phyloP scores from a whole-genome alignment of 441 rosid species.

The Populus hybrid region DNA sequence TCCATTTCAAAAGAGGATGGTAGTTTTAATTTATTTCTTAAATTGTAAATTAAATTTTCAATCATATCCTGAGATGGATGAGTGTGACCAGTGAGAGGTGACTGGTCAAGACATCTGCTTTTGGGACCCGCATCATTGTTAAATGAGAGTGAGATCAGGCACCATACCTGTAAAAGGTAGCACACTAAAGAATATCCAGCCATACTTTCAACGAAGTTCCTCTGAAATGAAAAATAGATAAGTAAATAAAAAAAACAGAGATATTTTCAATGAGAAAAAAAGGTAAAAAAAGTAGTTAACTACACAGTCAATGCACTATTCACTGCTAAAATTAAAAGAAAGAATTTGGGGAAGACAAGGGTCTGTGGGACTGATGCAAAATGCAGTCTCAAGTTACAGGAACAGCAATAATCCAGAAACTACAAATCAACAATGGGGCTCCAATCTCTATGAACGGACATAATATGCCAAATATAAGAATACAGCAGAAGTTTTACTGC shows the following conservation, averaged over 20 bases:
- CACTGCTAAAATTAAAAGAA: background rate
- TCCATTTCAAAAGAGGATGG: background rate
- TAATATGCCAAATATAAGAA: background rate
- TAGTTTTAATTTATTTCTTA: too few species aligned
- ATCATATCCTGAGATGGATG: background rate
- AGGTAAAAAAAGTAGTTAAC: background rate
- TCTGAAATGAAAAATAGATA: conserved; percentile 46
- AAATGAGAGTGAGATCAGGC: conserved; percentile 2
- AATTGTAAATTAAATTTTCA: background rate
- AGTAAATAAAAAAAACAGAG: background rate
- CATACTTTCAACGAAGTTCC: conserved; percentile 98
- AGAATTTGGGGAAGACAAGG: background rate
- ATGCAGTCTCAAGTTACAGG: background rate
- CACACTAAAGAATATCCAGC: conserved; percentile 98
- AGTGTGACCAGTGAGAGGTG: background rate
- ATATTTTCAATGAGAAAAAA: too few species aligned
- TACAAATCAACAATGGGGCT: background rate
- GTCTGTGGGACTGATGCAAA: background rate
- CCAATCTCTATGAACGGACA: background rate
- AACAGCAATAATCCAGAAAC: background rate
- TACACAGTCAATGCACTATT: background rate
- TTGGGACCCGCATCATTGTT: background rate
- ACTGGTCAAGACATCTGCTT: background rate
- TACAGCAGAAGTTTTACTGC: background rate
- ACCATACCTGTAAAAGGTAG: conserved; percentile 86